A percentile compares a stretch with the other conserved stretches of the same genome.
Conservation (phyloP, 2,329 filamentous ascomycete genomes). For the Aspergillus sergii region DNA sequence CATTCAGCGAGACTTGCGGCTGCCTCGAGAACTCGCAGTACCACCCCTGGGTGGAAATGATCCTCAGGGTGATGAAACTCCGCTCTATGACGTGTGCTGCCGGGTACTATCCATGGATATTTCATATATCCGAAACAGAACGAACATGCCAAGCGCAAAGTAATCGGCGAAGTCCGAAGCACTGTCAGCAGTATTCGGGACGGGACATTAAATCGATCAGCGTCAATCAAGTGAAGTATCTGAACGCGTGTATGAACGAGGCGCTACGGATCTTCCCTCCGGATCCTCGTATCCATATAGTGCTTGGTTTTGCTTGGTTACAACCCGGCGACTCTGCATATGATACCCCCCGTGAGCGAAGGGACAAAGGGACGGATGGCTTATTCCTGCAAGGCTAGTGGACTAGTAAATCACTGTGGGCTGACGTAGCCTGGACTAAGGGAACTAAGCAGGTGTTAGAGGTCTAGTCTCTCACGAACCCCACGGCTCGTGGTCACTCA, state of each 20-base stretch:
- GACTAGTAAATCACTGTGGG: too few relatives aligned
- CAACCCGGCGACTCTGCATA: too few relatives aligned
- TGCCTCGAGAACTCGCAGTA: conserved; percentile 8
- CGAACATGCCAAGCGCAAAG: not conserved
- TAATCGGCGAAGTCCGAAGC: conserved; percentile 3
- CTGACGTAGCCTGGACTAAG: too few relatives aligned
- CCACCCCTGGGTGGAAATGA: conserved; percentile 9
- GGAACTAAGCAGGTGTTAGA: too few relatives aligned
- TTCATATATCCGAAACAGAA: not conserved
- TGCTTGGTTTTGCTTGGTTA: too few relatives aligned
- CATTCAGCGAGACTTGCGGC: conserved; percentile 13
- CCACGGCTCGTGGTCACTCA: too few relatives aligned
- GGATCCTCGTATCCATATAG: not conserved
- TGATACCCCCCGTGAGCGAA: too few relatives aligned
- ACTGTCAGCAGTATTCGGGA: conserved; percentile 1
- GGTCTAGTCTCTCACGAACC: too few relatives aligned
- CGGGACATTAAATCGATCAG: conserved; percentile 4
- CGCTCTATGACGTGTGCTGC: not conserved
- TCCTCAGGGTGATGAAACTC: not conserved
- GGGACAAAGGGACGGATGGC: too few relatives aligned
- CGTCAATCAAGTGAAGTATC: conserved; percentile 2
- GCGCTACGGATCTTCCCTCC: conserved; percentile 15
- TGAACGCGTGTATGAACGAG: conserved; percentile 14
- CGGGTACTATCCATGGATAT: conserved; percentile 4
- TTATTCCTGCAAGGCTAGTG: too few relatives aligned